Percentiles rank a stretch among this genome's conserved stretches.
Conservation (phyloP, 345 rosid species). For the Moringa oleifera region DNA sequence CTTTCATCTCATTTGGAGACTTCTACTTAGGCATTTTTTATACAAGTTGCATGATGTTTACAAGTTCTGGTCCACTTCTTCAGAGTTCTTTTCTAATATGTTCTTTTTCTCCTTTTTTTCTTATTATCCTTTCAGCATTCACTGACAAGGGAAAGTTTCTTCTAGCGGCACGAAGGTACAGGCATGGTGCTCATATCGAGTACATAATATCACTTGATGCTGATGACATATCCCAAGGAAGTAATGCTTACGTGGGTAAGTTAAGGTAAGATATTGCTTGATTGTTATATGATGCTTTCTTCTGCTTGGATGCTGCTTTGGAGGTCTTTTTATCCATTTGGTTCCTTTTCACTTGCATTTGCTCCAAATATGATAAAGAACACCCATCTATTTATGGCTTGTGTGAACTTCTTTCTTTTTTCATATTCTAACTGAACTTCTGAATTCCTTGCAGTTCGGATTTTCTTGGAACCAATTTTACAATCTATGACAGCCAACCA, state of each 20-base stretch:
- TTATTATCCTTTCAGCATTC: conserved; percentile 42
- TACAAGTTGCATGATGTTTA: not conserved
- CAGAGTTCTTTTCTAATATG: not conserved
- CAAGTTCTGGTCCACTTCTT: not conserved
- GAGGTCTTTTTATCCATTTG: too few relatives aligned
- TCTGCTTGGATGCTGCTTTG: not conserved
- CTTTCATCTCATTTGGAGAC: too few relatives aligned
- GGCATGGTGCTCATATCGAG: conserved; percentile 75
- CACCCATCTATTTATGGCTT: not conserved
- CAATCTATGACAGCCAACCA: conserved; percentile 79
- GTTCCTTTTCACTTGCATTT: too few relatives aligned
- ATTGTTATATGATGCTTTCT: not conserved
- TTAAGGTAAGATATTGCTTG: conserved; percentile 65
- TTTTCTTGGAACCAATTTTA: conserved; percentile 94
- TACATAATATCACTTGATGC: conserved; percentile 85
- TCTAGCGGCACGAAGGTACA: conserved; percentile 79
- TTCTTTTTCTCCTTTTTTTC: conserved; percentile 8
- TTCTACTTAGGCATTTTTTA: not conserved
- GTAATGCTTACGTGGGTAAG: conserved; percentile 90
- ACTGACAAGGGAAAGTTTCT: conserved; percentile 87
- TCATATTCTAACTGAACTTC: not conserved
- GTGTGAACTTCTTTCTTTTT: conserved; percentile 1
- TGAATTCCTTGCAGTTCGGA: conserved; percentile 58
- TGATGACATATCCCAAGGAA: conserved; percentile 90
- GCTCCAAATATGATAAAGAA: not conserved